Percentiles rank a stretch among this genome's conserved stretches.
These are phyloP conservation scores for Aureobasidium sp. DNA, from an alignment of 2,329 filamentous ascomycete genomes.

Conservation along the genomic window DNA sequence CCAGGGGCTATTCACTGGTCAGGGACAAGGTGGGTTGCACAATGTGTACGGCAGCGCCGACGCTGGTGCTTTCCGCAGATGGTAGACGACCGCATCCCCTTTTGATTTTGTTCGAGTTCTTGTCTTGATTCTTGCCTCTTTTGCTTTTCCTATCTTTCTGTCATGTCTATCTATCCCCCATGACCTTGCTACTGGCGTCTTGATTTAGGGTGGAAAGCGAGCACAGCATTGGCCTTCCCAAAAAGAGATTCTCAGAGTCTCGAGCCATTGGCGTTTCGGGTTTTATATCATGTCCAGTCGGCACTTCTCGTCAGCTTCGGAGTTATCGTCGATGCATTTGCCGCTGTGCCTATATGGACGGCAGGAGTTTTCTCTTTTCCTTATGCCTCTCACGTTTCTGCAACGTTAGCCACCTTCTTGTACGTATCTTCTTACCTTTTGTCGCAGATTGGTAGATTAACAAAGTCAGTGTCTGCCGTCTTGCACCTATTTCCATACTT, in stretches of 20 bases:
- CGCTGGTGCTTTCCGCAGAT: slow-evolving; percentile 33
- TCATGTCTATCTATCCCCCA: background rate
- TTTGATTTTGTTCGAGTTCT: background rate
- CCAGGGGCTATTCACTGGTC: slow-evolving; percentile 82
- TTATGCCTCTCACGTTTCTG: slow-evolving; percentile 11
- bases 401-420: slow-evolving; percentile 14
- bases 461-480: slow-evolving; percentile 15
- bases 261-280: slow-evolving; percentile 11
- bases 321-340: slow-evolving; percentile 12
- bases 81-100: slow-evolving; percentile 40
- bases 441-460: slow-evolving; percentile 17
- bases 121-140: background rate
- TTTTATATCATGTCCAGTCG: background rate
- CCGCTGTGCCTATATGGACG: slow-evolving; percentile 7
- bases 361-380: slow-evolving; percentile 11
- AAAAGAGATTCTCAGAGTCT: background rate
- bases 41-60: slow-evolving; percentile 61
- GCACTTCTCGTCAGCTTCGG: slow-evolving; percentile 3
- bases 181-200: slow-evolving; percentile 12
- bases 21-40: slow-evolving; percentile 87
- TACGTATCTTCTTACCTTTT: slow-evolving; percentile 16
- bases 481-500: slow-evolving; percentile 6
- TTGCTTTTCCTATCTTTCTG: background rate
- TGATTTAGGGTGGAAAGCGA: slow-evolving; percentile 11
- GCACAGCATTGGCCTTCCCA: slow-evolving; percentile 14